Percentiles rank a stretch among this genome's conserved stretches.
Evolutionary conservation across 1,139 yeast species (phyloP).

Genomic region (Taphrina pruni): DNA sequence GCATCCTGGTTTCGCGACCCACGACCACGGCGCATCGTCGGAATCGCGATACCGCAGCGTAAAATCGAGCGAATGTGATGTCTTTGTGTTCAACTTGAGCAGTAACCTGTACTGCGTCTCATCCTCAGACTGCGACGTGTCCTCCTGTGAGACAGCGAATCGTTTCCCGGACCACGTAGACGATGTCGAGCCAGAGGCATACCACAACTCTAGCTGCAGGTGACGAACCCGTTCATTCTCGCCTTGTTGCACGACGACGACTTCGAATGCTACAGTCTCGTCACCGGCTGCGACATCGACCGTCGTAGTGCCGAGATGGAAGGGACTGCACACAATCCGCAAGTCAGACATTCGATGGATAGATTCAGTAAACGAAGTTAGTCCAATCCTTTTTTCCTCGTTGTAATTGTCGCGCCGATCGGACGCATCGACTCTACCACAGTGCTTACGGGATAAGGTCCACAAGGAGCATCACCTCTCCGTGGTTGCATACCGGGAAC

Average conservation of each 20-base stretch:
- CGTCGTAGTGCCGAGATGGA: constrained; percentile 12
- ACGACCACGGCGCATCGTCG: background rate
- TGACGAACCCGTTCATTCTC: background rate
- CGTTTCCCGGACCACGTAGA: constrained; percentile 1
- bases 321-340: constrained; percentile 7
- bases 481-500: no score
- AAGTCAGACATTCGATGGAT: background rate
- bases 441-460: no score
- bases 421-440: no score
- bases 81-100: background rate
- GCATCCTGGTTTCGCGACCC: background rate
- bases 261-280: background rate
- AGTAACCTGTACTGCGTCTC: background rate
- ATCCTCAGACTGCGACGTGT: background rate
- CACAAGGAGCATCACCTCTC: no score
- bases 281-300: background rate
- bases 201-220: constrained; percentile 9
- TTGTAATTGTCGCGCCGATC: no score
- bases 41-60: constrained; percentile 6
- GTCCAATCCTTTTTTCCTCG: no score
- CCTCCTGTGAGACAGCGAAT: background rate
- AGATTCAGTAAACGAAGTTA: no score
- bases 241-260: background rate
- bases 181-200: background rate
- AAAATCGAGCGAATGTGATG: background rate